Conservation (phyloP, 768 basidiomycete species). For the Zangia roseola region DNA sequence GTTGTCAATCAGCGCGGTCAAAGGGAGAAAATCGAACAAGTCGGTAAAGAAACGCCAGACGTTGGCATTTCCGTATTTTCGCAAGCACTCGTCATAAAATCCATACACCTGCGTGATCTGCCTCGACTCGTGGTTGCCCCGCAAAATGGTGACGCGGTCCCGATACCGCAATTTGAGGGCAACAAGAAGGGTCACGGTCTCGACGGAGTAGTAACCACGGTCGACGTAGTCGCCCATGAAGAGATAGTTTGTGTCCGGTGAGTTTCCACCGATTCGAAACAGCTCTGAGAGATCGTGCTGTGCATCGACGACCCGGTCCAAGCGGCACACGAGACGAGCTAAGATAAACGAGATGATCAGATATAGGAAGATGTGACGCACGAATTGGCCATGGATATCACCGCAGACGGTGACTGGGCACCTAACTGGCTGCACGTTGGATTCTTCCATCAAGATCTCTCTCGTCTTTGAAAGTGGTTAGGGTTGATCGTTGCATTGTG, state of each 20-base stretch:
- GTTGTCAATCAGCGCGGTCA: constrained; percentile 97
- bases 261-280: constrained; percentile 97
- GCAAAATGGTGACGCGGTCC: constrained; percentile 95
- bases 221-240: constrained; percentile 99
- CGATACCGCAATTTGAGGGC: constrained; percentile 97
- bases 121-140: constrained; percentile 98
- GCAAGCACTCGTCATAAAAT: constrained; percentile 98
- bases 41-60: constrained; percentile 99
- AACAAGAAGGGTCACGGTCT: constrained; percentile 96
- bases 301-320: constrained; percentile 7
- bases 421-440: constrained; percentile 96
- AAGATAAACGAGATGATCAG: constrained; percentile 22
- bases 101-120: constrained; percentile 99
- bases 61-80: constrained; percentile 99
- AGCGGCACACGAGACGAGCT: constrained; percentile 3
- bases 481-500: constrained; percentile 17
- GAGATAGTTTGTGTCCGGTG: constrained; percentile 98
- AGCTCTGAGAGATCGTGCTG: constrained; percentile 99
- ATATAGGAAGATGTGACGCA: constrained; percentile 50
- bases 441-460: constrained; percentile 98
- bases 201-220: constrained; percentile 98
- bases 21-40: constrained; percentile 95
- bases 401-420: constrained; percentile 99
- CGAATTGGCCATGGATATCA: constrained; percentile 99
- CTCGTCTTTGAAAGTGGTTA: constrained; percentile 63